Percentiles rank a stretch among this genome's conserved stretches.
Evolutionary conservation across 2,329 filamentous ascomycete species (phyloP).

Genomic region (Paraphaeosphaeria minitans): DNA sequence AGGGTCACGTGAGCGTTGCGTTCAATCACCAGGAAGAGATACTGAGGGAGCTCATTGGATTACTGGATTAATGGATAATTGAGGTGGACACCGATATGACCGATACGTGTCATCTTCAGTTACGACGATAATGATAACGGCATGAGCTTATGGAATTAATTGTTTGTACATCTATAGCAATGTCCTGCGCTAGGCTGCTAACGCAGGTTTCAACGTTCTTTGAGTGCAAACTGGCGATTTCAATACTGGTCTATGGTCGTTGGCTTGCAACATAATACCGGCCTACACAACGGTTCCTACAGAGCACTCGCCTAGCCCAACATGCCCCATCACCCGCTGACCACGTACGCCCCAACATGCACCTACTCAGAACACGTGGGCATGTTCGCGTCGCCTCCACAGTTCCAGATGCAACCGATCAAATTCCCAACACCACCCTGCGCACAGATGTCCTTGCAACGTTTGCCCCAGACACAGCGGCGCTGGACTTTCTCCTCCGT

Average conservation of each 20-base stretch:
- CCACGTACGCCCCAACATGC: background rate
- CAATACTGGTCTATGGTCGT: background rate
- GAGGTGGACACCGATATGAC: background rate
- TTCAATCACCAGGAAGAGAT: conserved; percentile 30
- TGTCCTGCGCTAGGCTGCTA: background rate
- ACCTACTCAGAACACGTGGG: background rate
- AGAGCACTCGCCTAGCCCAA: too few relatives aligned
- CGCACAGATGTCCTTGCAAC: background rate
- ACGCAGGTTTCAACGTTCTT: background rate
- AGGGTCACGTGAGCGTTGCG: conserved; percentile 34
- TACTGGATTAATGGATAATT: conserved; percentile 15
- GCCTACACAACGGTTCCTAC: too few relatives aligned
- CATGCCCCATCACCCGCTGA: too few relatives aligned
- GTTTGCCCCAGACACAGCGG: background rate
- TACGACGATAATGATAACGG: background rate
- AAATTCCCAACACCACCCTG: background rate
- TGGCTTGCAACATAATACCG: background rate
- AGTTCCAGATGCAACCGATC: background rate
- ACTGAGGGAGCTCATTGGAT: conserved; percentile 26
- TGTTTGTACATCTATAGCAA: background rate
- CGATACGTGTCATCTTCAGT: background rate
- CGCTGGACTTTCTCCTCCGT: background rate
- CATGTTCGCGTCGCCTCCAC: background rate
- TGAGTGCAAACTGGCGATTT: background rate
- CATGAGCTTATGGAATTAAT: background rate